A percentile compares a stretch with the other conserved stretches of the same genome.
Evolutionary conservation across 345 rosid species (phyloP).

Genomic region (Isatis tinctoria): DNA sequence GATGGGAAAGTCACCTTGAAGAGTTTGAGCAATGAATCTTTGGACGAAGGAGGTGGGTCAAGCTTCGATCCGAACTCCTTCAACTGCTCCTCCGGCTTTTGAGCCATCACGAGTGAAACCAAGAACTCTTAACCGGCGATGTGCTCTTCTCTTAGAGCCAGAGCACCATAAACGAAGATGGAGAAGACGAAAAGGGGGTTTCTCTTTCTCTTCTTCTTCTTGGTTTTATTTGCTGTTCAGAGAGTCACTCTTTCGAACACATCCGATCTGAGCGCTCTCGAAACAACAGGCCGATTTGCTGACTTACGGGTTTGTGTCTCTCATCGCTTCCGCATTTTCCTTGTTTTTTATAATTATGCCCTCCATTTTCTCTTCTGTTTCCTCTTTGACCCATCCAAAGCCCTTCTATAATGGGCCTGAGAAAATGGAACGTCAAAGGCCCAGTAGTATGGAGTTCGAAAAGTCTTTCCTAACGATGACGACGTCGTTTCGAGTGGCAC

Average conservation of each 20-base stretch:
- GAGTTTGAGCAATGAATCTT: constrained; percentile 78
- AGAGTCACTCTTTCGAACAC: constrained; percentile 32
- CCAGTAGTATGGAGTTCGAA: not conserved
- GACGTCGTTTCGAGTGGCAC: not conserved
- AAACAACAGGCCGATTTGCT: constrained; percentile 34
- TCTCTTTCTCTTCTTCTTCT: not conserved
- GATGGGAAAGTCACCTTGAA: constrained; percentile 46
- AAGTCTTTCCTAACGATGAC: not conserved
- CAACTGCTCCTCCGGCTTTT: constrained; percentile 61
- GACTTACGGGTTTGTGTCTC: constrained; percentile 31
- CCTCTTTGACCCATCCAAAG: not conserved
- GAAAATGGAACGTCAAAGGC: not conserved
- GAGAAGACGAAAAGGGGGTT: not conserved
- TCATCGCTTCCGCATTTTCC: constrained; percentile 21
- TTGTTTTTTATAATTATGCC: constrained; percentile 11
- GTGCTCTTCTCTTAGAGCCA: constrained; percentile 1
- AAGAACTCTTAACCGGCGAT: not conserved
- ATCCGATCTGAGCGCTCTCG: constrained; percentile 34
- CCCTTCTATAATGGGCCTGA: not conserved
- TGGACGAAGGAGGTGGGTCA: constrained; percentile 57
- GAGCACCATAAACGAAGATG: constrained; percentile 15
- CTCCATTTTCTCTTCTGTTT: constrained; percentile 4
- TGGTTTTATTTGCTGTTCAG: not conserved
- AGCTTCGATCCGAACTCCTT: constrained; percentile 92
- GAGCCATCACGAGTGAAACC: constrained; percentile 46